Evolutionary conservation across 83 land plant genomes (phyloP).

Genomic region (Thuja plicata): DNA sequence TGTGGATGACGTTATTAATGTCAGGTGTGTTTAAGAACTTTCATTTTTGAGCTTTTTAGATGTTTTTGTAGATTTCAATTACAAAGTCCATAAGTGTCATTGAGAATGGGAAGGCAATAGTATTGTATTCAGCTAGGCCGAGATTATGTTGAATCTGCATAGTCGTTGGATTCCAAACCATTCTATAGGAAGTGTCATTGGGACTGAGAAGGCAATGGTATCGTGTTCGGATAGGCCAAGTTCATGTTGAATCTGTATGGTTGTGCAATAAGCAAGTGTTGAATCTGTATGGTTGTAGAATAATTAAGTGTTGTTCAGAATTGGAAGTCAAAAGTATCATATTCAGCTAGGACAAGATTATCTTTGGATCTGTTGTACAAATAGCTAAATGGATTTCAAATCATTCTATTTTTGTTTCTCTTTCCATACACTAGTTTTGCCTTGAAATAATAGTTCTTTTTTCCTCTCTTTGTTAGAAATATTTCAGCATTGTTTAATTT

Average conservation of each 20-base stretch:
- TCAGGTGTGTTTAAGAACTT: conserved; percentile 51
- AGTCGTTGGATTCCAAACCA: background rate
- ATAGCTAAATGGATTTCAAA: too few relatives aligned
- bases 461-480: too few relatives aligned
- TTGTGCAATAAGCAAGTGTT: background rate
- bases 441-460: too few relatives aligned
- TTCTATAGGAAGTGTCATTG: background rate
- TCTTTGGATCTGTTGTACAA: background rate
- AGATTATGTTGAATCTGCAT: background rate
- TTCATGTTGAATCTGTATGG: background rate
- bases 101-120: conserved; percentile 1
- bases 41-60: background rate
- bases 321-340: conserved; percentile 1
- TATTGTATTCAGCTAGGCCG: background rate
- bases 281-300: background rate
- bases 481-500: too few relatives aligned
- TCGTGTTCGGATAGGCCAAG: background rate
- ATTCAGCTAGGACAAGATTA: background rate
- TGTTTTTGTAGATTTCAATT: background rate
- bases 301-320: background rate
- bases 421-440: too few relatives aligned
- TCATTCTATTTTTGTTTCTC: too few relatives aligned
- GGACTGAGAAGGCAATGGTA: background rate
- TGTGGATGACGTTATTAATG: conserved; percentile 99
- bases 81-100: background rate